Conservation (phyloP, 2,329 filamentous ascomycete genomes). For the Pleoardoris graminearum region DNA sequence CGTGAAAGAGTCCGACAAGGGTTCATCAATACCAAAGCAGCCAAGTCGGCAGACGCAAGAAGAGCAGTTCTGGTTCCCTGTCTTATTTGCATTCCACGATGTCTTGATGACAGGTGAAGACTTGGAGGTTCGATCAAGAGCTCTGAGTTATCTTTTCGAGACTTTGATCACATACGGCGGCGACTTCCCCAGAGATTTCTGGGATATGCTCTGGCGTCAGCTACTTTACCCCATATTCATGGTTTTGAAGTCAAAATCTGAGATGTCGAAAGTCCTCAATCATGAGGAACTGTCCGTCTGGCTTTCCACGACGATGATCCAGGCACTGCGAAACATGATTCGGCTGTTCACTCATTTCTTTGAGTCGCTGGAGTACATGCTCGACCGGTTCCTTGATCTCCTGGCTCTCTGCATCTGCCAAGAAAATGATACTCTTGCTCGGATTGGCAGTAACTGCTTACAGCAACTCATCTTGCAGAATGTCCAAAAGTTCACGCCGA, state of each 20-base stretch:
- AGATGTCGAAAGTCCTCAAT: conserved; percentile 93
- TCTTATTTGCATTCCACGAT: conserved; percentile 97
- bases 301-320: conserved; percentile 99
- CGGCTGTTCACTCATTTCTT: conserved; percentile 99
- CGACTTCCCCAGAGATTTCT: conserved; percentile 91
- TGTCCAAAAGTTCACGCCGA: conserved; percentile 82
- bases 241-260: conserved; percentile 92
- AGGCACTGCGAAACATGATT: conserved; percentile 97
- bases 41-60: conserved; percentile 84
- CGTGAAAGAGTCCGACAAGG: conserved; percentile 53
- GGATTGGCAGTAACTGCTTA: conserved; percentile 96
- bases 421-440: conserved; percentile 96
- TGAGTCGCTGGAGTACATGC: conserved; percentile 93
- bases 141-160: conserved; percentile 95
- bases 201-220: conserved; percentile 97
- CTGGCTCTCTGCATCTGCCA: conserved; percentile 96
- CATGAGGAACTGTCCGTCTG: conserved; percentile 98
- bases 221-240: conserved; percentile 98
- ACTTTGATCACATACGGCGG: conserved; percentile 87
- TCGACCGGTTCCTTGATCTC: conserved; percentile 94
- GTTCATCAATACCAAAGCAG: conserved; percentile 60
- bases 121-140: conserved; percentile 85
- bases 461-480: conserved; percentile 97
- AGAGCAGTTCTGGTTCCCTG: conserved; percentile 98
- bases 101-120: conserved; percentile 99